These are phyloP conservation scores for Talaromyces trachyspermus DNA, from an alignment of 495 filamentous ascomycete species.

Conservation along the genomic window DNA sequence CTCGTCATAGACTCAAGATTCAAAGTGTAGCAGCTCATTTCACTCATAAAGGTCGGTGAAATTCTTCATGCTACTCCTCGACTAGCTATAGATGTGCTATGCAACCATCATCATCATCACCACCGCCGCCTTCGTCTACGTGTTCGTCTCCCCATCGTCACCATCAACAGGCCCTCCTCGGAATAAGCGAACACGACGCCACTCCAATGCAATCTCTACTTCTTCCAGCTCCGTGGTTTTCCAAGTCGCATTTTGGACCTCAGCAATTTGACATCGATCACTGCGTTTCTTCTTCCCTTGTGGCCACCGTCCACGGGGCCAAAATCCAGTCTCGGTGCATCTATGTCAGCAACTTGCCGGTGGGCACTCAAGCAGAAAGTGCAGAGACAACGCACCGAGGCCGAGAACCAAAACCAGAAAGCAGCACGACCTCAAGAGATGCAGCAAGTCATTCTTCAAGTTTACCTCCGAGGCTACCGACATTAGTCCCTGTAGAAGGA, in stretches of 20 bases:
- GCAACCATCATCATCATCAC: neutral
- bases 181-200: neutral
- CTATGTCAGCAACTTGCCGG: constrained; percentile 68
- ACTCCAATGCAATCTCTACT: constrained; percentile 44
- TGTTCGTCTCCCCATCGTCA: constrained; percentile 5
- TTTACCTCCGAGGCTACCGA: constrained; percentile 4
- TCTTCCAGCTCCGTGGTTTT: constrained; percentile 38
- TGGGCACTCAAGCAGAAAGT: constrained; percentile 53
- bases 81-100: constrained; percentile 7
- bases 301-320: constrained; percentile 61
- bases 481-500: neutral
- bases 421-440: neutral
- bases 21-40: neutral
- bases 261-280: constrained; percentile 44
- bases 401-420: constrained; percentile 32
- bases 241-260: constrained; percentile 35
- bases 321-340: constrained; percentile 59
- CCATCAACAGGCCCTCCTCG: neutral
- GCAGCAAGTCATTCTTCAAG: neutral
- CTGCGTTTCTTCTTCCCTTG: constrained; percentile 60
- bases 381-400: constrained; percentile 47
- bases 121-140: constrained; percentile 5
- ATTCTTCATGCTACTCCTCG: neutral
- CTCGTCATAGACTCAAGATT: too few relatives aligned
- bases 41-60: too few relatives aligned